A percentile compares a stretch with the other conserved stretches of the same genome.
Evolutionary conservation across 164 flowering plant species (phyloP).

Genomic region (Piper betle): DNA sequence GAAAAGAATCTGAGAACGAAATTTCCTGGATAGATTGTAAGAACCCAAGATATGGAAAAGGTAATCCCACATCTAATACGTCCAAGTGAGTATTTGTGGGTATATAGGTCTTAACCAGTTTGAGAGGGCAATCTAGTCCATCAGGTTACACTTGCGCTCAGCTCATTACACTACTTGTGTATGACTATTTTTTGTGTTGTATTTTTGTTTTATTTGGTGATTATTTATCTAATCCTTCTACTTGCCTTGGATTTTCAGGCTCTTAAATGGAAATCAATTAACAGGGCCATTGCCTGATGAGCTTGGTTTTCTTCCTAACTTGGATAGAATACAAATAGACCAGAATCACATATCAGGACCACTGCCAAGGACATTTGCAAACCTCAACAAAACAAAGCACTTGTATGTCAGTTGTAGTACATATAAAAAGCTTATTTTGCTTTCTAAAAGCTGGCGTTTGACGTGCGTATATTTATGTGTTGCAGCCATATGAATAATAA

Average conservation of each 20-base stretch:
- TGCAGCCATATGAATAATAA: conserved; percentile 88
- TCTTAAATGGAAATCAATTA: conserved; percentile 68
- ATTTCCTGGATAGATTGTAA: too few species aligned
- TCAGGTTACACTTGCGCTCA: too few species aligned
- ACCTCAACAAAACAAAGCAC: conserved; percentile 40
- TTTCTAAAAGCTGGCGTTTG: neutral
- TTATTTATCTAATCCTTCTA: neutral
- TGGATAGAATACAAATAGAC: conserved; percentile 61
- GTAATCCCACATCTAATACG: too few species aligned
- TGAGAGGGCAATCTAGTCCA: too few species aligned
- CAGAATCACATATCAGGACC: conserved; percentile 58
- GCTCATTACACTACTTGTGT: too few species aligned
- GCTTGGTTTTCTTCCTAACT: conserved; percentile 56
- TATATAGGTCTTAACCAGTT: too few species aligned
- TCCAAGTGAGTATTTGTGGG: too few species aligned
- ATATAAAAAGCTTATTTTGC: neutral
- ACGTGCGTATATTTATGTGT: neutral
- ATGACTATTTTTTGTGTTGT: too few species aligned
- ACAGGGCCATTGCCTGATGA: conserved; percentile 70
- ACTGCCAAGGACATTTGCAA: conserved; percentile 67
- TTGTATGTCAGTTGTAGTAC: conserved; percentile 40
- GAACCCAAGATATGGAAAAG: too few species aligned
- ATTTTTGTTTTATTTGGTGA: too few species aligned
- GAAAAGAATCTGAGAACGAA: too few species aligned
- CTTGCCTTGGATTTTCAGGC: conserved; percentile 35